A percentile compares a stretch with the other conserved stretches of the same genome.
phyloP scores from a whole-genome alignment of 2,329 filamentous ascomycete species.

The Pestalotiopsis sp. region DNA sequence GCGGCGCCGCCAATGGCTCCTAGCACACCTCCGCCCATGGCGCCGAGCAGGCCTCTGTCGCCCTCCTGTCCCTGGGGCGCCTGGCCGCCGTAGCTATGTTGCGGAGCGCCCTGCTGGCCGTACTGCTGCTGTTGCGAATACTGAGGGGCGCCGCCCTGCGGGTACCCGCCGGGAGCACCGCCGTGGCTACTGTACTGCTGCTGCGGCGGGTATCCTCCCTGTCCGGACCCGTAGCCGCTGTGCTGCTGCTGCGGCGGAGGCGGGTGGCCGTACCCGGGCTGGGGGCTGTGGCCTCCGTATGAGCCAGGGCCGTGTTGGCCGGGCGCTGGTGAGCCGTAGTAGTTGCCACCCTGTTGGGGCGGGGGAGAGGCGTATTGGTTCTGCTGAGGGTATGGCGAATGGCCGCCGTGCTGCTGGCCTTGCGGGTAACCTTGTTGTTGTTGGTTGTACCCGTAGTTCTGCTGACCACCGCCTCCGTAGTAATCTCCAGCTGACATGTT shows the following conservation, averaged over 20 bases:
- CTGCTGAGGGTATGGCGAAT: conserved; percentile 14
- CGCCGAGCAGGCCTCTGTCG: conserved; percentile 8
- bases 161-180: neutral
- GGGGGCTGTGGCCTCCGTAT: conserved; percentile 11
- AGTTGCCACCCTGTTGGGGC: conserved; percentile 3
- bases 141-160: neutral
- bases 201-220: neutral
- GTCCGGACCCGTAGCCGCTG: neutral
- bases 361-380: conserved; percentile 14
- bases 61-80: neutral
- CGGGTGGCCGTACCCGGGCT: conserved; percentile 11
- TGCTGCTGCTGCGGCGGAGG: conserved; percentile 2
- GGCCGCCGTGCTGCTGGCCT: neutral
- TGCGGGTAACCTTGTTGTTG: conserved; percentile 5
- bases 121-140: neutral
- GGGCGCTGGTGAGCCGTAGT: neutral
- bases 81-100: neutral
- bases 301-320: neutral
- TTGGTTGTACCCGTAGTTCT: conserved; percentile 13
- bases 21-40: neutral
- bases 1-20: neutral
- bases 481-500: conserved; percentile 13
- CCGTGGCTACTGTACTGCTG: conserved; percentile 1
- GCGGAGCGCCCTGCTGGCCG: neutral
- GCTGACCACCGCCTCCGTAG: conserved; percentile 10